Evolutionary conservation across 208 protist species (phyloP).

Genomic region (Kentomonas sorsogonicus): DNA sequence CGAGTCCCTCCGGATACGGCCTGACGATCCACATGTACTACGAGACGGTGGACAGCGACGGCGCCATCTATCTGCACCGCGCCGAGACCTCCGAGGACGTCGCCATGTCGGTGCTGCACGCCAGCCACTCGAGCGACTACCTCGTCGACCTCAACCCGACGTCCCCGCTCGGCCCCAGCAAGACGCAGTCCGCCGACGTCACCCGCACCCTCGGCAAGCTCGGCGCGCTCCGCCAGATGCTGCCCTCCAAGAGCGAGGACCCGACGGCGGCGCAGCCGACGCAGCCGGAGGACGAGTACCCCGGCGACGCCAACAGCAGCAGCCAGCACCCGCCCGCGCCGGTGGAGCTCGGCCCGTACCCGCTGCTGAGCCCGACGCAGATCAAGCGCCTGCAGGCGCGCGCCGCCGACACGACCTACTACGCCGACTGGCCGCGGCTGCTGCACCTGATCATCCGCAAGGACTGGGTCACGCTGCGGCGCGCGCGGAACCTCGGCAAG

Average conservation of each 20-base stretch:
- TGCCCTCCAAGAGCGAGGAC: conserved; percentile 25
- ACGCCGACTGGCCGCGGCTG: conserved; percentile 93
- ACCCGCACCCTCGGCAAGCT: conserved; percentile 27
- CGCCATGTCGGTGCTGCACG: conserved; percentile 18
- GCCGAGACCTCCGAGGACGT: conserved; percentile 73
- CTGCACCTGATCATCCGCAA: conserved; percentile 79
- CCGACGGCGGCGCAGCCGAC: no score
- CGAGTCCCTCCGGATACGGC: conserved; percentile 69
- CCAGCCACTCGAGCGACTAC: conserved; percentile 23
- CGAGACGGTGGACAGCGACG: conserved; percentile 69
- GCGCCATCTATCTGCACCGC: conserved; percentile 43
- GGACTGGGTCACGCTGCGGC: conserved; percentile 64
- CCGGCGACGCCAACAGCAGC: conserved; percentile 10
- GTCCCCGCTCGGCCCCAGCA: conserved; percentile 6
- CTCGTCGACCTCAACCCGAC: conserved; percentile 27
- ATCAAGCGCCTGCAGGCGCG: conserved; percentile 85
- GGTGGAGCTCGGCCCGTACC: conserved; percentile 62
- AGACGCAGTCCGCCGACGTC: conserved; percentile 16
- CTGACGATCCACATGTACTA: conserved; percentile 79
- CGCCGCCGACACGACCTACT: conserved; percentile 90
- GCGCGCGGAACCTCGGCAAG: conserved; percentile 21
- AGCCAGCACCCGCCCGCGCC: conserved; percentile 3
- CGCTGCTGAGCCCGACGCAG: conserved; percentile 40
- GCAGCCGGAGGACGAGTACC: conserved; percentile 8
- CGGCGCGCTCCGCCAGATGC: conserved; percentile 22